Base-by-base conservation (phyloP, 2,329 filamentous ascomycete genomes). In the Xylariaceae sp. region DNA sequence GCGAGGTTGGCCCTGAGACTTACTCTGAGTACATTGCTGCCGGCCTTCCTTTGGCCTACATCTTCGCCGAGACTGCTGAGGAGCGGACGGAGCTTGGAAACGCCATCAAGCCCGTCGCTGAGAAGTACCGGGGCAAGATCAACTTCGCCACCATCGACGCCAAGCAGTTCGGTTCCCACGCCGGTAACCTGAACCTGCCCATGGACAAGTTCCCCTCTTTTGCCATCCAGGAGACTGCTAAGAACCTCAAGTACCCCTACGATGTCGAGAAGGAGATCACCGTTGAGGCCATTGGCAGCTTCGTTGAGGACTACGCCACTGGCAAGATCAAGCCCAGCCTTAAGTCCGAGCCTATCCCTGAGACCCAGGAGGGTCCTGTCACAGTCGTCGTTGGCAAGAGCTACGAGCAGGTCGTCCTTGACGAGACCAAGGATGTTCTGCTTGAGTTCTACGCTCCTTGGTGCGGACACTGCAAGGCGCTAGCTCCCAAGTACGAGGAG, bases 391-490 rank as follows among this genome's bases (percentile, higher is more conserved):
- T 99, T 60, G 94, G 93, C 75, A 89, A 96, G 80, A 93, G 84
- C 80, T 99, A 97, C 84, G 82, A 96, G 65, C 84, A 95, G 6
- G 79, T 97, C 68, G 92, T 99, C 71, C 83, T 97, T 58, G 88
- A 99, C 74, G 88, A 96, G 76, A 83, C 88, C 74, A 97, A 97
- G 88, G 94, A 99, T 76, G 94, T 99, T 61, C 85, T 99, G 67
- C 79, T 99, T 66, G 94, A 99, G 82, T 97, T 96, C 82, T 99
- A 99, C 80, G 94, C 94, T 61, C 94, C 94, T 66, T 99, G 94
- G 94, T 99, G 94, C 76, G 94, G 94, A 70, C 94, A 99, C 86
- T 99, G 94, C 90, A 97, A 97, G 86, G 92, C 86, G 76, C 88
- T 99, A 64, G 93, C 94, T 59, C 94, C 94, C 71, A 88, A 96